A percentile compares a stretch with the other conserved stretches of the same genome.
phyloP scores from a whole-genome alignment of 352 stramenopile species.

The Globisporangium ultimum region DNA sequence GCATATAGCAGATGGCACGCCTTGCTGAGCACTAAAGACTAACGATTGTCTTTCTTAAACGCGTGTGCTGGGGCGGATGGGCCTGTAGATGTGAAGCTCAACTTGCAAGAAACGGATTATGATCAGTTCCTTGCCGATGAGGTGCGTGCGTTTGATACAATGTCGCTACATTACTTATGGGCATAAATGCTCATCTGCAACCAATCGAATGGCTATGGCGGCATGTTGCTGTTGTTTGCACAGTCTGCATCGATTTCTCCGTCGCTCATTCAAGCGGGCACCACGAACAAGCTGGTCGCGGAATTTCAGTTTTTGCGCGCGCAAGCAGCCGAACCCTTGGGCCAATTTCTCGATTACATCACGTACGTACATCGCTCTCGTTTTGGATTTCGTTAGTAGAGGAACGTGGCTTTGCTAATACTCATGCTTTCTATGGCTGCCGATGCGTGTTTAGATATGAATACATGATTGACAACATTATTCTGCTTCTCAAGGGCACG shows the following conservation, averaged over 20 bases:
- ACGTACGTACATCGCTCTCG: constrained; percentile 65
- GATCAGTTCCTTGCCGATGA: constrained; percentile 95
- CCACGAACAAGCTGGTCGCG: constrained; percentile 87
- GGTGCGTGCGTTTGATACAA: constrained; percentile 23
- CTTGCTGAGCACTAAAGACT: no score
- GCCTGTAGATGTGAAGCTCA: constrained; percentile 85
- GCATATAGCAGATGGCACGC: no score
- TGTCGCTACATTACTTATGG: no score
- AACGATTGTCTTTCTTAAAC: neutral
- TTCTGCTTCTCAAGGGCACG: constrained; percentile 98
- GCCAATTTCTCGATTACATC: constrained; percentile 98
- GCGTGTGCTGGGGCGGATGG: neutral
- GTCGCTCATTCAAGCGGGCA: constrained; percentile 80
- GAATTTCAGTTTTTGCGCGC: constrained; percentile 98
- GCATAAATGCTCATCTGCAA: no score
- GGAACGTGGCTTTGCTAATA: neutral
- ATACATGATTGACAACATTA: constrained; percentile 99
- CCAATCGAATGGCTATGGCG: constrained; percentile 11
- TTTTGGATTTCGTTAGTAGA: neutral
- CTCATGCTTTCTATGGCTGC: neutral
- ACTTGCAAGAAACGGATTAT: constrained; percentile 99
- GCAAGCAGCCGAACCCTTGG: constrained; percentile 94
- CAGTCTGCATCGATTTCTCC: constrained; percentile 69
- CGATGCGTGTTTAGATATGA: constrained; percentile 75
- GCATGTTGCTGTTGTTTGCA: constrained; percentile 28